These are phyloP conservation scores for Cladosporium velox DNA, from an alignment of 2,329 filamentous ascomycete species.

Conservation along the genomic window DNA sequence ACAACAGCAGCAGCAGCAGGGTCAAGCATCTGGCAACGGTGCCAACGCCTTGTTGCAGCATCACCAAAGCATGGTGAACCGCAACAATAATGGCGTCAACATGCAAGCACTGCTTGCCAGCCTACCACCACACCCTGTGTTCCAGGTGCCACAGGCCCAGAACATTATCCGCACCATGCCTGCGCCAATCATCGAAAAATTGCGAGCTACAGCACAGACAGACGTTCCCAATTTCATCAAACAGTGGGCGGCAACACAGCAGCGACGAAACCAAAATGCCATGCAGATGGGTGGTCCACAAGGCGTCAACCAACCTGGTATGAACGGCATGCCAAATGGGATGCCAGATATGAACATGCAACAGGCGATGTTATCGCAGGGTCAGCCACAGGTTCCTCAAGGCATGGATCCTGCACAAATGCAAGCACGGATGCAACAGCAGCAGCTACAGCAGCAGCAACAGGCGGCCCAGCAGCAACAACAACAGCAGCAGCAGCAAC, in stretches of 20 bases:
- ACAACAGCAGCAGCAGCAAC: conserved; percentile 7
- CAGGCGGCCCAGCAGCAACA: conserved; percentile 14
- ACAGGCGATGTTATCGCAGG: conserved; percentile 7
- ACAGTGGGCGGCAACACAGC: conserved; percentile 31
- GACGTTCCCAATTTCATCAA: conserved; percentile 8
- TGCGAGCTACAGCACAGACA: neutral
- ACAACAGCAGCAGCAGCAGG: conserved; percentile 27
- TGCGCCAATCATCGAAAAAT: conserved; percentile 13
- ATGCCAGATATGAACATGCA: conserved; percentile 21
- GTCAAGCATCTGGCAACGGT: conserved; percentile 30
- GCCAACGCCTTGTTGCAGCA: conserved; percentile 33
- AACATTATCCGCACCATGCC: conserved; percentile 19
- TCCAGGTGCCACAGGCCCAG: conserved; percentile 13
- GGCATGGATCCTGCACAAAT: conserved; percentile 10
- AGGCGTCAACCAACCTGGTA: conserved; percentile 6
- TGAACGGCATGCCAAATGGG: conserved; percentile 17
- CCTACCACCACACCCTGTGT: conserved; percentile 28
- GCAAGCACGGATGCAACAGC: conserved; percentile 27
- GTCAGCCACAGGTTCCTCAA: conserved; percentile 11
- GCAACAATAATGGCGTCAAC: conserved; percentile 31
- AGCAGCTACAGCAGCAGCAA: conserved; percentile 31
- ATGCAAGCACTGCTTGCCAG: conserved; percentile 32
- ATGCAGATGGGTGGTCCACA: conserved; percentile 19
- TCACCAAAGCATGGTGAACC: conserved; percentile 36
- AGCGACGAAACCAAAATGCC: conserved; percentile 18